Base-by-base conservation (phyloP, 495 filamentous ascomycete species). In the Clohesyomyces aquaticus region DNA sequence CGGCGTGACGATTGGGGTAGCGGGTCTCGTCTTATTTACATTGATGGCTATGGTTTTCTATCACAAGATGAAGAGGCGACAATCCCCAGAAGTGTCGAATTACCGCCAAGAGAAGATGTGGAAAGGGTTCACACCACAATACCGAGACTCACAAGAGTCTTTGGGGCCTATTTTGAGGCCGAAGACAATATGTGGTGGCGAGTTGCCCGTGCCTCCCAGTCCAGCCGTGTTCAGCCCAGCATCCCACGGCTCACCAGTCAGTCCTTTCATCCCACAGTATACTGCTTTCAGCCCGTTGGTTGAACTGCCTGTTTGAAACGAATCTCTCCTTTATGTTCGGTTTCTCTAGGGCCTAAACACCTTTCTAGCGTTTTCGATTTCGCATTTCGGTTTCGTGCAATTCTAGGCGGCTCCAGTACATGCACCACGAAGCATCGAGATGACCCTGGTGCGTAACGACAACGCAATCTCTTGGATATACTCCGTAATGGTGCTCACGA, bases 91-190 rank as follows among this genome's bases (percentile, higher is more conserved):
- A 28, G 21, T 18, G 14, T 16, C 26, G 10, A 28, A 61, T 19
- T 38, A 54, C 32, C 48, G 32, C 9, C 18, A 21, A 42, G 19
- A 27, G 9, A 54, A 46, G 22, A 27, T 61, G 28, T 61, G 59
- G 59, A 52, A 61, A 14, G 59, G 59, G 22, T 61, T 61, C 32
- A 61, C 59, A 1, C 59, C 59, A n/a, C 32, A 50, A 42, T 19
- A 45, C 11, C 41, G 10, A 22, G 27, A 19, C 43, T 8, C 11
- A 14, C 3, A 47, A n/a, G 10, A 43, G 25, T 3, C 19, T 19
- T 43, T 28, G 19, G 28, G 29, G 25, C 6, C 2, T 2, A 8
- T 12, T 18, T 46, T 3, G n/a, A 23, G 4, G 4, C 16, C 19
- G 55, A 46, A 14, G 11, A 47, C n/a, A 25, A 27, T 22, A 47